These are phyloP conservation scores for Epicoccum nigrum DNA, from an alignment of 2,329 filamentous ascomycete species.

Conservation along the genomic window DNA sequence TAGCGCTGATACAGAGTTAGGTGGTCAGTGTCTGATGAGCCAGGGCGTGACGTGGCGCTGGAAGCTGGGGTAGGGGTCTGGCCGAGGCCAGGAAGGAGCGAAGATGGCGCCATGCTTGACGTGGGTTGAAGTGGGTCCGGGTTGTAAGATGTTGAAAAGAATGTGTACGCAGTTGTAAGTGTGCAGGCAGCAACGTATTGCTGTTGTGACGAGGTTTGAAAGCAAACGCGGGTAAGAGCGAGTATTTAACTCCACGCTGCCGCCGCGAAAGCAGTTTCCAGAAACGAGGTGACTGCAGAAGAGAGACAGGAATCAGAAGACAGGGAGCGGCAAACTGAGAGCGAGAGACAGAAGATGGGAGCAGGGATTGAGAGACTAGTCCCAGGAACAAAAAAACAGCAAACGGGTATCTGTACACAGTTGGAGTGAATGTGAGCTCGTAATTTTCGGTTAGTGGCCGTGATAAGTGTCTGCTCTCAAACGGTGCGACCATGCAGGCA, in stretches of 20 bases:
- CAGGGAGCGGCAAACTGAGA: neutral
- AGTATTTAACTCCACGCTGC: neutral
- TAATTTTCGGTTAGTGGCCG: conserved; percentile 14
- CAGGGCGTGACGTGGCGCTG: neutral
- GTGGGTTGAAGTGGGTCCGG: neutral
- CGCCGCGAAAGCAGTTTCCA: conserved; percentile 9
- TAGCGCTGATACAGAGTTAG: conserved; percentile 37
- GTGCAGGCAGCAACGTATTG: neutral
- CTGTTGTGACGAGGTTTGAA: neutral
- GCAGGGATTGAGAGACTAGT: neutral
- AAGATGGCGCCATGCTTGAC: conserved; percentile 22
- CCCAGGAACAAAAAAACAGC: conserved; percentile 1
- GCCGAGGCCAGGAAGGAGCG: conserved; percentile 19
- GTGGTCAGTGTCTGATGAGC: conserved; percentile 14
- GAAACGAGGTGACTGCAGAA: conserved; percentile 4
- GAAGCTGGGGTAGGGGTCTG: conserved; percentile 4
- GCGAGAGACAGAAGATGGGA: neutral
- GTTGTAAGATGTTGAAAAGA: neutral
- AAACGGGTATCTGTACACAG: conserved; percentile 9
- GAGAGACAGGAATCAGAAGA: neutral
- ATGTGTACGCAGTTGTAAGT: neutral
- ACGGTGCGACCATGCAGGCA: conserved; percentile 14
- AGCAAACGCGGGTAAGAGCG: conserved; percentile 11
- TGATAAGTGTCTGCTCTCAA: conserved; percentile 11
- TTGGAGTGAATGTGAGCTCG: conserved; percentile 13